phyloP scores from a whole-genome alignment of 441 rosid species.

The Macaranga tanarius region DNA sequence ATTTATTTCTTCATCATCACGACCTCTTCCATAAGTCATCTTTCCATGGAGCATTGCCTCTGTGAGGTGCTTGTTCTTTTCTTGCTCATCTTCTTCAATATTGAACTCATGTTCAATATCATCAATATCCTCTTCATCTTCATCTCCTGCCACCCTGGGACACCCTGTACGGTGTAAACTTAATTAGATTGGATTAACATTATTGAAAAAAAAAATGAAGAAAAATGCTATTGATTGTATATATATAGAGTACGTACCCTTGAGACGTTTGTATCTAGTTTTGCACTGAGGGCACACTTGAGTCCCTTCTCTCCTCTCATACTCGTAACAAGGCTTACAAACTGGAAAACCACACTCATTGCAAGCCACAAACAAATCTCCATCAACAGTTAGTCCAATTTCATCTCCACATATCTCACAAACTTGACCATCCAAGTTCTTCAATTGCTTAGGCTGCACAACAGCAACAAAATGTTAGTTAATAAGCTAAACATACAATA shows the following conservation, averaged over 20 bases:
- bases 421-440: constrained; percentile 85
- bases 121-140: constrained; percentile 93
- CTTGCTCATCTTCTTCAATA: constrained; percentile 73
- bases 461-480: neutral
- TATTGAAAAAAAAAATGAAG: neutral
- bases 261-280: constrained; percentile 94
- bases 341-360: constrained; percentile 95
- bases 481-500: too few species aligned
- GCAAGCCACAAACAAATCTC: constrained; percentile 96
- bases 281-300: constrained; percentile 93
- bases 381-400: constrained; percentile 79
- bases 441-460: constrained; percentile 76
- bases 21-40: constrained; percentile 99
- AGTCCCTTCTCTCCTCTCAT: constrained; percentile 91
- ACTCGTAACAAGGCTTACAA: constrained; percentile 93
- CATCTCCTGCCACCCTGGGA: constrained; percentile 93
- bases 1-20: constrained; percentile 63
- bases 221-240: neutral
- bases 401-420: constrained; percentile 94
- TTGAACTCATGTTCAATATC: constrained; percentile 97
- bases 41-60: constrained; percentile 95
- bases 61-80: constrained; percentile 60
- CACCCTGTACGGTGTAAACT: constrained; percentile 47
- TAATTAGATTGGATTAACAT: neutral
- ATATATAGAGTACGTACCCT: constrained; percentile 39